Evolutionary conservation across 805 yeast species (phyloP).

Genomic region (Candida yuanshanica): DNA sequence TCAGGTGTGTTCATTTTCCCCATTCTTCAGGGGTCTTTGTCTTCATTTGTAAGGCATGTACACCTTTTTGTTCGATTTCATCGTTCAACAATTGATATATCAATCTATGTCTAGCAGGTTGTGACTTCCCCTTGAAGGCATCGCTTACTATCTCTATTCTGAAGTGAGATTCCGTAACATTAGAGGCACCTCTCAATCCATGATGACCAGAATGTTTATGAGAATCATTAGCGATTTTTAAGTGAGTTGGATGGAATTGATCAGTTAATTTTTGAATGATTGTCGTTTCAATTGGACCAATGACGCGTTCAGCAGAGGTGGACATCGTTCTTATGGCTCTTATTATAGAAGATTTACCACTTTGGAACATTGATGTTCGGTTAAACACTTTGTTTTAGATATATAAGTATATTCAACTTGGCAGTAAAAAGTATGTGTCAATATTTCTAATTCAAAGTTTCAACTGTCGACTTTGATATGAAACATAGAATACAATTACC

Average conservation of each 20-base stretch:
- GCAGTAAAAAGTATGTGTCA: too few relatives aligned
- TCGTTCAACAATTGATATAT: constrained; percentile 65
- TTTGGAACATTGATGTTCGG: not conserved
- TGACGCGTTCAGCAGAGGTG: constrained; percentile 8
- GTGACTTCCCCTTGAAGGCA: constrained; percentile 54
- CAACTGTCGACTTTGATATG: too few relatives aligned
- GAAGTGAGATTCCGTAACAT: constrained; percentile 78
- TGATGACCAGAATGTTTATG: constrained; percentile 85
- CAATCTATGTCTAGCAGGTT: constrained; percentile 74
- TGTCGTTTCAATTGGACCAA: constrained; percentile 21
- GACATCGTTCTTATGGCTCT: constrained; percentile 19
- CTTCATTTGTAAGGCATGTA: constrained; percentile 84
- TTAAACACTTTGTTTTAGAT: not conserved
- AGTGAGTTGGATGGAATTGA: constrained; percentile 34
- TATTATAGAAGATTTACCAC: not conserved
- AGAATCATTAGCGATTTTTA: constrained; percentile 71
- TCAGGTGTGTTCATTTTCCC: not conserved
- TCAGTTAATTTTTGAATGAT: constrained; percentile 17
- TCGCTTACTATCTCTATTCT: constrained; percentile 67
- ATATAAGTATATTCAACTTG: too few relatives aligned
- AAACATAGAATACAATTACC: too few relatives aligned
- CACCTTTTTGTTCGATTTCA: constrained; percentile 63
- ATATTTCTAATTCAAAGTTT: too few relatives aligned
- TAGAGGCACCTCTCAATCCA: constrained; percentile 68
- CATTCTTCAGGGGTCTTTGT: constrained; percentile 68